Evolutionary conservation across 2,329 filamentous ascomycete species (phyloP).

Genomic region (Cercospora canescens): DNA sequence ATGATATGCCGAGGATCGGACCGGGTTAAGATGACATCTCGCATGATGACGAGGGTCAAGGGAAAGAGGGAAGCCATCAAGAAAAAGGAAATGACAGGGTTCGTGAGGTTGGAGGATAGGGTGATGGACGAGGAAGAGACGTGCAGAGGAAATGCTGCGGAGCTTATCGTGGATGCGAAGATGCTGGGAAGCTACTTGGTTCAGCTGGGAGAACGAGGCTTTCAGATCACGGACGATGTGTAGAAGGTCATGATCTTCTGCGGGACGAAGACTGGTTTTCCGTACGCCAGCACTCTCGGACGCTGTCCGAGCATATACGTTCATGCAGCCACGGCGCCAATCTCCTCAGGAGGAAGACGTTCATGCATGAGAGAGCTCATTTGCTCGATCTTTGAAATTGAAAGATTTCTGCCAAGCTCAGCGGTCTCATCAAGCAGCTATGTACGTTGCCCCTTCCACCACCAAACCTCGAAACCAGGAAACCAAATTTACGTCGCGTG

Average conservation of each 20-base stretch:
- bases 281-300: neutral
- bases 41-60: too few species aligned
- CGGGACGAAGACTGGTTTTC: neutral
- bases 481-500: neutral
- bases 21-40: slow-evolving; percentile 53
- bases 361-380: neutral
- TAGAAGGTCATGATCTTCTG: neutral
- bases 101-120: too few species aligned
- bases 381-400: neutral
- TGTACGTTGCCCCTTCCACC: neutral
- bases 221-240: neutral
- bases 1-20: slow-evolving; percentile 78
- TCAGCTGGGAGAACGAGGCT: neutral
- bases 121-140: too few species aligned
- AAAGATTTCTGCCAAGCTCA: neutral
- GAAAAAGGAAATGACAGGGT: too few species aligned
- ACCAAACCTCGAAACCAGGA: neutral
- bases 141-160: neutral
- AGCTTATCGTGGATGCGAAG: too few species aligned
- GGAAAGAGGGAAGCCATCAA: too few species aligned
- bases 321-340: neutral
- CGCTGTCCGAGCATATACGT: neutral
- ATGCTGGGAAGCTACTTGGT: too few species aligned
- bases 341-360: neutral
- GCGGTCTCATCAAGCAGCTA: slow-evolving; percentile 6